Evolutionary conservation across 129 eudicot species (phyloP).

Genomic region (Chrysanthemum lavandulifolium): DNA sequence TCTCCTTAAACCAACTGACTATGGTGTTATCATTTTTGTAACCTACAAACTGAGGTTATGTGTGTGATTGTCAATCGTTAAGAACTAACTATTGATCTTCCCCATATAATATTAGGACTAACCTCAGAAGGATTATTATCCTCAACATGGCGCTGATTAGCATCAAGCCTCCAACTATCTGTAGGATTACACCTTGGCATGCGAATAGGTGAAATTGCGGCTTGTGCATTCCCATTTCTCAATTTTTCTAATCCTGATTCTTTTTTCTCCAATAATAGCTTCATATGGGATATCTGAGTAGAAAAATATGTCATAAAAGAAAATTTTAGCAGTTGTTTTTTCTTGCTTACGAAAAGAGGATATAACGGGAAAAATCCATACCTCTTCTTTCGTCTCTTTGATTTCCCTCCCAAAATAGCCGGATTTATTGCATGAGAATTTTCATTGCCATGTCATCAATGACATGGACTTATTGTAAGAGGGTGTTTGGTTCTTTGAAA

Average conservation of each 20-base stretch:
- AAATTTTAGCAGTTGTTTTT: not conserved
- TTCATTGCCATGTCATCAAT: too few relatives aligned
- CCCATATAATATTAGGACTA: too few relatives aligned
- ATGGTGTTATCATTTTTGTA: not conserved
- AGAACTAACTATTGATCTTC: too few relatives aligned
- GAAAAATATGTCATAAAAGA: slow-evolving; percentile 12
- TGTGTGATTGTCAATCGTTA: too few relatives aligned
- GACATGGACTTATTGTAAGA: too few relatives aligned
- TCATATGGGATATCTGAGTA: slow-evolving; percentile 67
- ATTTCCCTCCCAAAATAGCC: slow-evolving; percentile 34
- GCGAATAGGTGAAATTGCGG: slow-evolving; percentile 59
- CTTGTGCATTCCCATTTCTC: slow-evolving; percentile 46
- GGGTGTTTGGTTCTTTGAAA: too few relatives aligned
- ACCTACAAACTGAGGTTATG: too few relatives aligned
- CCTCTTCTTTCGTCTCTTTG: slow-evolving; percentile 85
- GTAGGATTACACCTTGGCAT: slow-evolving; percentile 41
- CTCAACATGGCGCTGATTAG: too few relatives aligned
- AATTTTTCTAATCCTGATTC: slow-evolving; percentile 77
- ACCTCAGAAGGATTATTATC: too few relatives aligned
- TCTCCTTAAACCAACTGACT: not conserved
- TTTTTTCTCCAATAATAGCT: slow-evolving; percentile 70
- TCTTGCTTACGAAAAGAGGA: slow-evolving; percentile 4
- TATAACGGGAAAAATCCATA: slow-evolving; percentile 28
- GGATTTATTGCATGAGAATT: too few relatives aligned
- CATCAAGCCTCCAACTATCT: slow-evolving; percentile 49